A percentile compares a stretch with the other conserved stretches of the same genome.
Conservation (phyloP, 2,329 filamentous ascomycete genomes). For the Chalaropsis thielavioides region DNA sequence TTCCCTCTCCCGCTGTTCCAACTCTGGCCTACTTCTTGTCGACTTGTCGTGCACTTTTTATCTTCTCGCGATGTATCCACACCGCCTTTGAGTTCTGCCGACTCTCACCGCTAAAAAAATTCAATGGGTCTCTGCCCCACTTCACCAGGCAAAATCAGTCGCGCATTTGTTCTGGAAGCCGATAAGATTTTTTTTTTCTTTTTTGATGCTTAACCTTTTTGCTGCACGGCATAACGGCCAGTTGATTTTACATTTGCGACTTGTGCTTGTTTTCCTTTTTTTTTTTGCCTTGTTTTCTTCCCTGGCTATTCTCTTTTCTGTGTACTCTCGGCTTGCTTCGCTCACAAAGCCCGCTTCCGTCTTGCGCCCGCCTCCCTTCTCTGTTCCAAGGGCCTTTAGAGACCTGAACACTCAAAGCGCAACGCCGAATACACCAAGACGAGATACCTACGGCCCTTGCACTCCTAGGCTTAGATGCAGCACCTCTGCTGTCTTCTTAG, state of each 20-base stretch:
- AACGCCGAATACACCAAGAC: neutral
- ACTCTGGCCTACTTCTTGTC: too few relatives aligned
- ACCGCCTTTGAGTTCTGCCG: conserved; percentile 27
- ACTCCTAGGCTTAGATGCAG: neutral
- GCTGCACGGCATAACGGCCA: neutral
- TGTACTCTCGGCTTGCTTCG: neutral
- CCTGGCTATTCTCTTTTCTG: neutral
- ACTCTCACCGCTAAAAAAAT: conserved; percentile 33
- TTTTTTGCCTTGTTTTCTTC: neutral
- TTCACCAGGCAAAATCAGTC: conserved; percentile 12
- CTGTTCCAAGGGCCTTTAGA: neutral
- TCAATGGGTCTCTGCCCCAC: conserved; percentile 19
- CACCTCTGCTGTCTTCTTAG: neutral
- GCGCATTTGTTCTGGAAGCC: conserved; percentile 1
- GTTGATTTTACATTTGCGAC: neutral
- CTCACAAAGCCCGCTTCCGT: neutral
- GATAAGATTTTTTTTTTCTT: neutral
- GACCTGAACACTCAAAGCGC: neutral
- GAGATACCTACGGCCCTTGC: neutral
- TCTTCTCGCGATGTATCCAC: conserved; percentile 1
- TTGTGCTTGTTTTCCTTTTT: neutral
- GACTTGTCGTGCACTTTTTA: neutral
- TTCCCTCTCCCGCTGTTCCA: too few relatives aligned
- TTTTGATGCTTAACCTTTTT: neutral
- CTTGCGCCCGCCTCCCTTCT: neutral